Conservation (phyloP, 2,329 filamentous ascomycete species). For the Fusarium luffae region DNA sequence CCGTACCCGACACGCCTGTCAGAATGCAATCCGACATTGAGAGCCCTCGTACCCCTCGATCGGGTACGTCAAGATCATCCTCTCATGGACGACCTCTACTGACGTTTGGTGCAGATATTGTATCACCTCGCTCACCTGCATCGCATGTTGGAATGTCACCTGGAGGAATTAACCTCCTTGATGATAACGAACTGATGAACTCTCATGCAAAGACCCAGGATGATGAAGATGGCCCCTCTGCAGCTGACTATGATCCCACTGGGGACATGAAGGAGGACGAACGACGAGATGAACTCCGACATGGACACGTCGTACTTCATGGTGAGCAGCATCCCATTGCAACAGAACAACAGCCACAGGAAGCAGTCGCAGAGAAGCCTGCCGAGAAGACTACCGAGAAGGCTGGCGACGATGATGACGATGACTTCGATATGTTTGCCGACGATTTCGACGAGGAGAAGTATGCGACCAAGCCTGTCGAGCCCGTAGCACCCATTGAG, state of each 20-base stretch:
- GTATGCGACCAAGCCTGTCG: constrained; percentile 64
- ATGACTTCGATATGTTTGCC: constrained; percentile 85
- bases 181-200: constrained; percentile 76
- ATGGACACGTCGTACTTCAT: constrained; percentile 65
- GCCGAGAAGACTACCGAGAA: constrained; percentile 28
- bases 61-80: constrained; percentile 53
- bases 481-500: constrained; percentile 50
- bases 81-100: constrained; percentile 27
- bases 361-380: constrained; percentile 44
- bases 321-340: constrained; percentile 54
- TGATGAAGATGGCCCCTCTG: constrained; percentile 81
- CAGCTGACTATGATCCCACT: constrained; percentile 91
- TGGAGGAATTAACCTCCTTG: constrained; percentile 69
- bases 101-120: constrained; percentile 47
- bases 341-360: constrained; percentile 42
- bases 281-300: constrained; percentile 73
- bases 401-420: constrained; percentile 61
- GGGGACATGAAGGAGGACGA: constrained; percentile 89
- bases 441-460: constrained; percentile 78
- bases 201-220: constrained; percentile 58
- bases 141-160: constrained; percentile 66
- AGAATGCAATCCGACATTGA: constrained; percentile 46
- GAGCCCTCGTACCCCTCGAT: constrained; percentile 61
- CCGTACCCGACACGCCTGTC: constrained; percentile 57
- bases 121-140: constrained; percentile 57